Conservation (phyloP, 768 basidiomycete species). For the Arthromyces matolae region DNA sequence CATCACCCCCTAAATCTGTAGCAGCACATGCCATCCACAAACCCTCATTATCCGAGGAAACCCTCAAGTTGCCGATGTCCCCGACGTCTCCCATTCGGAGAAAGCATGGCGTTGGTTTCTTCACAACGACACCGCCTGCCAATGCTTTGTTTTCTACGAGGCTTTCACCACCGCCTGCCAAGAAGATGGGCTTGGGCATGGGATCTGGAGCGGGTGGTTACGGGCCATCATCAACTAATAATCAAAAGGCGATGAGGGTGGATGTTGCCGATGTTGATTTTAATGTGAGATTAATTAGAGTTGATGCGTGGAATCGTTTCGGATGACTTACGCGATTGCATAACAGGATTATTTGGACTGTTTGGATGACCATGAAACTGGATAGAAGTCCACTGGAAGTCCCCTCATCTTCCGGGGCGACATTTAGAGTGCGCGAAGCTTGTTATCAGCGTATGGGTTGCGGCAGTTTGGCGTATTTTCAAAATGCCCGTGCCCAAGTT, state of each 20-base stretch:
- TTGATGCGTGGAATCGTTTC: too few relatives aligned
- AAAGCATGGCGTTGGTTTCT: constrained; percentile 7
- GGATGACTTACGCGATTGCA: too few relatives aligned
- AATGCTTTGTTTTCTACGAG: background rate
- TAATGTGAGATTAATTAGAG: constrained; percentile 1
- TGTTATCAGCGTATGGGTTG: too few relatives aligned
- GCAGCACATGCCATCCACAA: too few relatives aligned
- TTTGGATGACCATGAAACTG: constrained; percentile 12
- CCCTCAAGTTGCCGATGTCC: background rate
- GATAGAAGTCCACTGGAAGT: background rate
- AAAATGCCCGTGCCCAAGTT: too few relatives aligned
- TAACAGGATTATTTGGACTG: constrained; percentile 17
- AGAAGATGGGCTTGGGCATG: too few relatives aligned
- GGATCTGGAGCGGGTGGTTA: too few relatives aligned
- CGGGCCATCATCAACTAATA: background rate
- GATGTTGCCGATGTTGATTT: constrained; percentile 15
- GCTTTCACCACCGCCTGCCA: background rate
- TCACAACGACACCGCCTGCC: constrained; percentile 6
- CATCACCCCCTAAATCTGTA: too few relatives aligned
- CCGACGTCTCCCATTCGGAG: constrained; percentile 3
- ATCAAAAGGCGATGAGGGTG: constrained; percentile 6
- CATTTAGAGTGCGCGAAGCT: too few relatives aligned
- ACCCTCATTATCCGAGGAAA: background rate
- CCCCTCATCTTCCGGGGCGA: too few relatives aligned
- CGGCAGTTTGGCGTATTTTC: too few relatives aligned